Base-by-base conservation (phyloP, 805 yeast species). In the Metschnikowia gelsemii region DNA sequence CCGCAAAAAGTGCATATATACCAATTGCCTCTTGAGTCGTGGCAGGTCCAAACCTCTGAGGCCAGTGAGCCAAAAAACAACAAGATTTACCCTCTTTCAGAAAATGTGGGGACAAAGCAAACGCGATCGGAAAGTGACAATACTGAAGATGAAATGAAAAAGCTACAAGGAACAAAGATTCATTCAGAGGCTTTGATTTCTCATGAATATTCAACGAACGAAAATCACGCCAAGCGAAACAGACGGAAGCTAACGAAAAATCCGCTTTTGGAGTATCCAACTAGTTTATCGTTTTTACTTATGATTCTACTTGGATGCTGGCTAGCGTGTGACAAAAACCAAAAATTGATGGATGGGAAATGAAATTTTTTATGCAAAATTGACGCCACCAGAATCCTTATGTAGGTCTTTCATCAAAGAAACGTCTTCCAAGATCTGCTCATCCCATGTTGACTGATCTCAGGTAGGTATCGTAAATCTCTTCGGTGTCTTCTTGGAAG, bases 401-500 rank as follows among this genome's bases (percentile, higher is more conserved):
- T 23, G 28, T 14, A 4, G 28, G 7, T 11, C 20, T 12, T 23
- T 30, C 18, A n/a, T 17, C 3, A 4, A 17, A 13, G 20, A 9
- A 16, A 23, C 13, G 11, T 4, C 13, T 19, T 18, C 4, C 27
- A 13, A 20, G 13, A 29, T 23, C 3, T 8, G 18, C 32, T 38
- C 20, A 66, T n/a, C 67, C 69, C 73, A 68, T 68, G 50, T 58
- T 67, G 17, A 66, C 62, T 7, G 70, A 64, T 29, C 71, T 57
- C 24, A 67, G 58, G 50, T 60, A 66, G 23, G 51, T 54, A 41
- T 64, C 68, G 49, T 47, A 51, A 25, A 43, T 43, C 19, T 60
- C 68, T 28, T 55, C 54, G 18, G 31, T 58, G 29, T 74, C 82
- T 43, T 79, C 84, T 46, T 74, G 76, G 67, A 87, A 88, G 63